Base-by-base conservation (phyloP, 768 basidiomycete species). In the Rhodotorula paludigena region DNA sequence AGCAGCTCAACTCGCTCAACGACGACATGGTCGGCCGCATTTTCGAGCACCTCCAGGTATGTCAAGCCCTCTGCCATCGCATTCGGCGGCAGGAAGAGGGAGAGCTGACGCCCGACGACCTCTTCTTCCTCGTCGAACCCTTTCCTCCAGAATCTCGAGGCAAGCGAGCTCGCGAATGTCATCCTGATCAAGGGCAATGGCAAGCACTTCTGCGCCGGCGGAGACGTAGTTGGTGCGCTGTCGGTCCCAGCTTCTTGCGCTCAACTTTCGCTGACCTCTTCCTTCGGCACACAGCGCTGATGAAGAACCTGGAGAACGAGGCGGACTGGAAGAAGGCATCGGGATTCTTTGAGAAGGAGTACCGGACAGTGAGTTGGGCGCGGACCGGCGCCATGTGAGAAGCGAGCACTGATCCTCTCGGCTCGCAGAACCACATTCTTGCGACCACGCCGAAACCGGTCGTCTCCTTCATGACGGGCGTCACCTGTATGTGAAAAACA, bases 151-250 rank as follows among this genome's bases (percentile, higher is more conserved):
- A 84, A 85, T 81, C 91, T 89, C 89, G 82, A 84, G 67, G 79
- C 82, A 42, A 86, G 89, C 36, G 83, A 87, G 57, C 82, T 90
- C 12, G 86, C 86, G 72, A 83, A 84, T 63, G 82, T 87, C 36
- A 84, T 96, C 66, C 83, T 90, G 44, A 88, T 87, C 41, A 83
- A 84, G 39, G 89, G 89, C 32, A 78, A 79, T 16, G 76, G 78
- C 20, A 88, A 85, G 65, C 89, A 88, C 20, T 98, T 97, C 77
- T 98, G 92, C 75, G 88, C 90, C 11, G 96, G 96, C 21, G 96
- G 96, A 51, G 96, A 99, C 78, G 89, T 99, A 64, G 86, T 85
- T 66, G 81, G 94, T 93, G 73, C 79, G 87, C 82, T 30, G 18
- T 32, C 42, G 21, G n/a, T 41, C 33, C 23, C 39, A 35, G 28